A percentile compares a stretch with the other conserved stretches of the same genome.
Evolutionary conservation across 2,329 filamentous ascomycete species (phyloP).

Genomic region (Phoma sp.): DNA sequence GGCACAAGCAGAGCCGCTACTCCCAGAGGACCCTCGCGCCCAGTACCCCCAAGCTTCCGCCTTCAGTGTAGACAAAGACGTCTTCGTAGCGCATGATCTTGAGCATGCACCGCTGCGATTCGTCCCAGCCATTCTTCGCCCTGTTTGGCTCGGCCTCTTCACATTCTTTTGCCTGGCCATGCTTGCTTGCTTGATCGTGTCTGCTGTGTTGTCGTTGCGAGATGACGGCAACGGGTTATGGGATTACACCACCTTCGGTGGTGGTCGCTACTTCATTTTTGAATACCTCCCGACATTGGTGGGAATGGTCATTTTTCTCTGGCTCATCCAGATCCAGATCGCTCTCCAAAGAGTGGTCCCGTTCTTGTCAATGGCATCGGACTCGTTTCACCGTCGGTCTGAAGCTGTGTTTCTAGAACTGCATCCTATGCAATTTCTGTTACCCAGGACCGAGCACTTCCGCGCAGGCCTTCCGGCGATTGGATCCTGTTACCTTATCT

Average conservation of each 20-base stretch:
- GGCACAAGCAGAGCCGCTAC: constrained; percentile 8
- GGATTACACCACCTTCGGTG: constrained; percentile 71
- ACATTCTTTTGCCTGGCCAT: constrained; percentile 70
- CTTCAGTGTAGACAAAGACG: constrained; percentile 39
- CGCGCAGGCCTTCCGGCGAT: constrained; percentile 71
- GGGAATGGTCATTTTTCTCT: constrained; percentile 73
- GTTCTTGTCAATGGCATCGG: constrained; percentile 76
- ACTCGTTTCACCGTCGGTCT: constrained; percentile 63
- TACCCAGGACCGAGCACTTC: constrained; percentile 72
- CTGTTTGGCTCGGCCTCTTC: constrained; percentile 66
- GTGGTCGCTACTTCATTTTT: constrained; percentile 81
- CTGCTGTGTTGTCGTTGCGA: constrained; percentile 56
- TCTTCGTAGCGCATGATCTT: constrained; percentile 56
- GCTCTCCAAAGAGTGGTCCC: constrained; percentile 79
- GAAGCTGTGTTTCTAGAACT: constrained; percentile 68
- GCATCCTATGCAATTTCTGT: constrained; percentile 67
- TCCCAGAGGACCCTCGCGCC: constrained; percentile 5
- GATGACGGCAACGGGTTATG: constrained; percentile 67
- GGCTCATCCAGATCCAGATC: constrained; percentile 74
- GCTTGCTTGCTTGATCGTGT: constrained; percentile 73
- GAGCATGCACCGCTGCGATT: constrained; percentile 64
- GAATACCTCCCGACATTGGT: constrained; percentile 82
- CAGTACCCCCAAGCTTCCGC: constrained; percentile 17
- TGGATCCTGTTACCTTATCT: constrained; percentile 68
- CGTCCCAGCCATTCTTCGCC: constrained; percentile 73